Percentiles rank a stretch among this genome's conserved stretches.
Evolutionary conservation across 768 basidiomycete species (phyloP).

Genomic region (Mrakia gelida): DNA sequence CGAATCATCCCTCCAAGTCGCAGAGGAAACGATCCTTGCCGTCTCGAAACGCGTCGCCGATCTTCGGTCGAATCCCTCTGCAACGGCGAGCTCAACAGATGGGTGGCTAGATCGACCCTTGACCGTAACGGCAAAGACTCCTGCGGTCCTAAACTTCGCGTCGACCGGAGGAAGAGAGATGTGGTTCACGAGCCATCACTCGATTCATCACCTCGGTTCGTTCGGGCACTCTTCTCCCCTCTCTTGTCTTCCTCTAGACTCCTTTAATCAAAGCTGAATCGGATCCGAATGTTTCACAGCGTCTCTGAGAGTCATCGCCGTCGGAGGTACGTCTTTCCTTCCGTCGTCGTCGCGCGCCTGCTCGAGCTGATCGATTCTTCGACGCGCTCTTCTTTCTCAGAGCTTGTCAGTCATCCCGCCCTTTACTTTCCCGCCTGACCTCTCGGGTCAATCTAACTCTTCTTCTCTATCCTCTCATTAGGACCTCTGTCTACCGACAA

Average conservation of each 20-base stretch:
- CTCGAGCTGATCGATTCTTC: neutral
- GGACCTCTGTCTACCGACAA: neutral
- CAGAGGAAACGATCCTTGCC: neutral
- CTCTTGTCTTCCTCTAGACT: neutral
- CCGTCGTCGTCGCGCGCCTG: neutral
- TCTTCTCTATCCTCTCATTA: neutral
- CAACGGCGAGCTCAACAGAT: neutral
- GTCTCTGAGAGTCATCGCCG: neutral
- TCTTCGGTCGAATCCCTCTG: neutral
- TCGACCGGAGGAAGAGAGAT: neutral
- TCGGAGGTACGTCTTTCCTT: neutral
- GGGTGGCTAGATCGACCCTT: neutral
- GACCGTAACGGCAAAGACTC: neutral
- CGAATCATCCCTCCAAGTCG: neutral
- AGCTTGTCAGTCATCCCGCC: neutral
- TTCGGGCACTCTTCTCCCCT: neutral
- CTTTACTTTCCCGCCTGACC: neutral
- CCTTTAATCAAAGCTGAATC: neutral
- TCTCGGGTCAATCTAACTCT: no score
- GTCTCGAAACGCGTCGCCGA: slow-evolving; percentile 3
- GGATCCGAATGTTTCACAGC: neutral
- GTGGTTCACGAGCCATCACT: neutral
- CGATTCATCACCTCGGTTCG: neutral
- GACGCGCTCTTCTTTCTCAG: neutral
- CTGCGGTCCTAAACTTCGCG: neutral